A percentile compares a stretch with the other conserved stretches of the same genome.
These are phyloP conservation scores for Bipolaris oryzae DNA, from an alignment of 2,329 filamentous ascomycete species.

Conservation along the genomic window DNA sequence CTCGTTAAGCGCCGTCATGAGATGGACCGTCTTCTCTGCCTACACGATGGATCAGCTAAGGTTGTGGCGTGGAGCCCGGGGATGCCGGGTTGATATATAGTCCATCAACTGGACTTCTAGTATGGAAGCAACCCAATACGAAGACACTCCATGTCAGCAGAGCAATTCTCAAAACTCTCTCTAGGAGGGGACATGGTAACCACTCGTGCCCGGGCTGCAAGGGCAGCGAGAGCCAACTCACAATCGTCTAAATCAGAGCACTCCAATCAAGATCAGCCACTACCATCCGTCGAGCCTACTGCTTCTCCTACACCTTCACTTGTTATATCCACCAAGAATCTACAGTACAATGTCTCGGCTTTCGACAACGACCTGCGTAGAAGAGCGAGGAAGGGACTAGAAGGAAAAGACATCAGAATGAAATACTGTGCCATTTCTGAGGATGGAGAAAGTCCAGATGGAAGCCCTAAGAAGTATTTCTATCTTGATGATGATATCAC, in stretches of 20 bases:
- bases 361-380: conserved; percentile 41
- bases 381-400: conserved; percentile 40
- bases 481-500: conserved; percentile 46
- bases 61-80: conserved; percentile 36
- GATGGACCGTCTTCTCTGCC: conserved; percentile 30
- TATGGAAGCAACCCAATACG: conserved; percentile 20
- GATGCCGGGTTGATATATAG: conserved; percentile 42
- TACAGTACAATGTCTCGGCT: conserved; percentile 43
- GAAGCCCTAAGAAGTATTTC: conserved; percentile 37
- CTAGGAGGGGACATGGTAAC: conserved; percentile 48
- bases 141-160: conserved; percentile 43
- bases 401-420: conserved; percentile 44
- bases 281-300: conserved; percentile 29
- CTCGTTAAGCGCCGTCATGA: conserved; percentile 38
- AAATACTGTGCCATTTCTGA: conserved; percentile 42
- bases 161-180: conserved; percentile 46
- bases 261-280: conserved; percentile 30
- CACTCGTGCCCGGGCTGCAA: conserved; percentile 45
- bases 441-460: conserved; percentile 27
- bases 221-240: conserved; percentile 30
- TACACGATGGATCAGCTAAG: conserved; percentile 31
- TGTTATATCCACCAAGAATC: conserved; percentile 42
- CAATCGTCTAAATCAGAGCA: conserved; percentile 23
- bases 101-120: conserved; percentile 16
- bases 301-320: conserved; percentile 40